These are phyloP conservation scores for Myochromella boudieri DNA, from an alignment of 768 basidiomycete species.

Conservation along the genomic window DNA sequence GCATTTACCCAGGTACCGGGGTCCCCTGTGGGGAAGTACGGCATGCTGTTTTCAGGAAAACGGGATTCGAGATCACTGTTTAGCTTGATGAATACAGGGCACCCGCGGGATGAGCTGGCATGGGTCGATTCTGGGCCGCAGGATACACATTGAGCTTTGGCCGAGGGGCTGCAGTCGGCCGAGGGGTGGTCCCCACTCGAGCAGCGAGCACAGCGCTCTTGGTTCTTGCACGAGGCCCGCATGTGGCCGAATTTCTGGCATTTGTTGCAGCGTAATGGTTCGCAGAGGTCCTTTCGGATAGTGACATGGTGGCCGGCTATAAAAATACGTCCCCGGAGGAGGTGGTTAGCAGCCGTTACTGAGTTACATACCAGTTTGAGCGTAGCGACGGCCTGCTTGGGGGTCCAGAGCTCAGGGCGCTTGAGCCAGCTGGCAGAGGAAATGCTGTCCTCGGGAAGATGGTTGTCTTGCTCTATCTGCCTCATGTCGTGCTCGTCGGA, in stretches of 20 bases:
- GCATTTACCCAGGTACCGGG: slow-evolving; percentile 1
- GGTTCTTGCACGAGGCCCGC: not conserved
- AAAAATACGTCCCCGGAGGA: not conserved
- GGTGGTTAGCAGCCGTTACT: not conserved
- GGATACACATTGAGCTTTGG: too few species aligned
- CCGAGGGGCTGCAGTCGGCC: too few species aligned
- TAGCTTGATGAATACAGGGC: not conserved
- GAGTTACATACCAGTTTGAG: not conserved
- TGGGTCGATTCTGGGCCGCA: slow-evolving; percentile 10
- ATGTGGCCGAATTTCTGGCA: slow-evolving; percentile 2
- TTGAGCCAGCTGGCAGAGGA: not conserved
- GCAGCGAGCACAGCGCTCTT: not conserved
- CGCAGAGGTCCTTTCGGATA: slow-evolving; percentile 4
- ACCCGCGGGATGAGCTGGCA: not conserved
- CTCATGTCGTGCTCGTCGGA: too few species aligned
- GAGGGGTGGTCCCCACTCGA: not conserved
- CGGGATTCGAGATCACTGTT: not conserved
- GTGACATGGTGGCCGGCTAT: not conserved
- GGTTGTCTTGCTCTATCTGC: not conserved
- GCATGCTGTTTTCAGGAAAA: slow-evolving; percentile 12
- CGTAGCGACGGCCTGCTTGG: not conserved
- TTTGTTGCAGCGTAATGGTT: slow-evolving; percentile 6
- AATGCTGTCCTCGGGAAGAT: not conserved
- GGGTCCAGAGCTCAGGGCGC: not conserved
- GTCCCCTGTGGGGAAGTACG: slow-evolving; percentile 7